A percentile compares a stretch with the other conserved stretches of the same genome.
Evolutionary conservation across 116 monocot species (phyloP).

Genomic region (Zostera marina): DNA sequence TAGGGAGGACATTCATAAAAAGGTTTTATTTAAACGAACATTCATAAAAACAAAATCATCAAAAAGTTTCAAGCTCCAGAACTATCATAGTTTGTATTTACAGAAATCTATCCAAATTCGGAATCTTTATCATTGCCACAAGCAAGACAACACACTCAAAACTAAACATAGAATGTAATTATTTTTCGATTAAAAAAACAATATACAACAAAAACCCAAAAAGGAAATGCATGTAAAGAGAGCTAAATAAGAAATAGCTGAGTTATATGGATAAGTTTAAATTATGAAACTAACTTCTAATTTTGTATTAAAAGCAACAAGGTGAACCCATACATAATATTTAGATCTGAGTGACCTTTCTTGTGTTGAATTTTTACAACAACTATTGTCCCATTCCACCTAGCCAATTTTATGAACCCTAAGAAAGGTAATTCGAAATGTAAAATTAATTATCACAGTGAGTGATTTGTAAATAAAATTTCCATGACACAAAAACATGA

Average conservation of each 20-base stretch:
- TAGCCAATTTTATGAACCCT: conserved; percentile 53
- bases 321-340: conserved; percentile 42
- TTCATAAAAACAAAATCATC: no score
- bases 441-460: background rate
- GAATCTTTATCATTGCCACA: no score
- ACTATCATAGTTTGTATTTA: background rate
- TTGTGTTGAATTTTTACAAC: conserved; percentile 76
- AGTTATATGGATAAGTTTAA: background rate
- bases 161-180: no score
- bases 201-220: no score
- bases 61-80: background rate
- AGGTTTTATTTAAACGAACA: no score
- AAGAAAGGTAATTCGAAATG: background rate
- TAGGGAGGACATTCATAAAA: no score
- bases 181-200: no score
- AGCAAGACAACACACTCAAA: no score
- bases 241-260: background rate
- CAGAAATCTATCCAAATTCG: no score
- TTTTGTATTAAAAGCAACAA: background rate
- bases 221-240: no score
- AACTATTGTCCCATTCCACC: conserved; percentile 96
- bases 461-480: background rate
- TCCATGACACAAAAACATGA: background rate
- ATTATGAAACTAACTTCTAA: background rate
- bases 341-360: conserved; percentile 56